Percentiles rank a stretch among this genome's conserved stretches.
Evolutionary conservation across 352 stramenopile genomes (phyloP).

Genomic region (Halophytophthora batemanensis): DNA sequence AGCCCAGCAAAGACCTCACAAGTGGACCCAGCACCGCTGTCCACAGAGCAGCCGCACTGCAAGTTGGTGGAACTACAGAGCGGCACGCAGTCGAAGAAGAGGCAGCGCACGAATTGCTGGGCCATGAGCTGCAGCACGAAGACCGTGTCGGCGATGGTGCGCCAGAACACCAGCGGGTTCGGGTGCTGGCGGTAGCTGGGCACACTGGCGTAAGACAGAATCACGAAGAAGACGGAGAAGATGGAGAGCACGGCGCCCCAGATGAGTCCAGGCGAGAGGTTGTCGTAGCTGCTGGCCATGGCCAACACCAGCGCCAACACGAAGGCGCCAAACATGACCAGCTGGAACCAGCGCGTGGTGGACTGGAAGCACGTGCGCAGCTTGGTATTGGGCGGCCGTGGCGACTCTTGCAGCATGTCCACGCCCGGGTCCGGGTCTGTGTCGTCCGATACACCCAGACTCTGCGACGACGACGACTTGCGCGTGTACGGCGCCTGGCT

Average conservation of each 20-base stretch:
- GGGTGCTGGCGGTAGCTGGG: constrained; percentile 80
- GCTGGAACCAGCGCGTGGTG: constrained; percentile 81
- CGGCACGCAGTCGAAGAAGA: constrained; percentile 79
- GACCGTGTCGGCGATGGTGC: constrained; percentile 79
- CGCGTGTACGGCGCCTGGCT: constrained; percentile 9
- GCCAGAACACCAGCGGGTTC: constrained; percentile 88
- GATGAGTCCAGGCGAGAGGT: constrained; percentile 77
- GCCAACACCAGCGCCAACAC: constrained; percentile 54
- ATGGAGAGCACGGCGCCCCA: constrained; percentile 80
- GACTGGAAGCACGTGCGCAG: constrained; percentile 69
- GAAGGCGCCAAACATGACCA: constrained; percentile 82
- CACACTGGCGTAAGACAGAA: constrained; percentile 79
- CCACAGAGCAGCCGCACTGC: constrained; percentile 73
- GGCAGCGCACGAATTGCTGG: constrained; percentile 76
- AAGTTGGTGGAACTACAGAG: constrained; percentile 66
- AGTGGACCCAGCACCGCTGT: constrained; percentile 37
- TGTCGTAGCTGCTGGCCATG: constrained; percentile 64
- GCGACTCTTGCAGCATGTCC: constrained; percentile 35
- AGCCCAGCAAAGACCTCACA: constrained; percentile 77
- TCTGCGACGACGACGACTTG: constrained; percentile 35
- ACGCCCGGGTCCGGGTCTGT: constrained; percentile 43
- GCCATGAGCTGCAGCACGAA: constrained; percentile 81
- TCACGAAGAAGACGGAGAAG: constrained; percentile 87
- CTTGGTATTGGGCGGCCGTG: constrained; percentile 15
- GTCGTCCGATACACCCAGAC: constrained; percentile 32